Evolutionary conservation across 2,329 filamentous ascomycete genomes (phyloP).

Genomic region (Penicillium paneum): DNA sequence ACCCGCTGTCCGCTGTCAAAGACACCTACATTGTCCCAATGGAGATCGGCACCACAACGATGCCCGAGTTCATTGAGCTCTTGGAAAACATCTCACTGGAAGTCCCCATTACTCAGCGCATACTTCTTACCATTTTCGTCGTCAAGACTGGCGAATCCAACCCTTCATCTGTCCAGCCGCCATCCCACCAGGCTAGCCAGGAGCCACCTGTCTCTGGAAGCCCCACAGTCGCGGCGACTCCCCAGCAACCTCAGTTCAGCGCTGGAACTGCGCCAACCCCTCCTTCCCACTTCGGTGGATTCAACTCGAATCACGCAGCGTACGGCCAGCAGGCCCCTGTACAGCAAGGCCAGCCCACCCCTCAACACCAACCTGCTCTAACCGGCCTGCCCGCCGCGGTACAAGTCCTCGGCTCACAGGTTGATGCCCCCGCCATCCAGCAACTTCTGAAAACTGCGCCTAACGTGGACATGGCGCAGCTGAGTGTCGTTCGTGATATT

Average conservation of each 20-base stretch:
- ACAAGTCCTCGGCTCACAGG: conserved; percentile 62
- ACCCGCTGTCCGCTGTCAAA: conserved; percentile 69
- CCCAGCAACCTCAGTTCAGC: conserved; percentile 29
- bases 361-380: conserved; percentile 27
- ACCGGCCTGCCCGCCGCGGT: conserved; percentile 57
- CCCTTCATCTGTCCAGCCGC: conserved; percentile 39
- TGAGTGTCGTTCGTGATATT: conserved; percentile 69
- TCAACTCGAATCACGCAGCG: conserved; percentile 14
- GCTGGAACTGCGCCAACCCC: conserved; percentile 26
- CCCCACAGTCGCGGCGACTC: conserved; percentile 30
- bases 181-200: conserved; percentile 39
- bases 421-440: conserved; percentile 62
- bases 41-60: conserved; percentile 61
- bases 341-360: conserved; percentile 11
- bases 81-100: conserved; percentile 82
- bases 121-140: conserved; percentile 81
- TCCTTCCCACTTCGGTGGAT: conserved; percentile 18
- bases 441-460: conserved; percentile 68
- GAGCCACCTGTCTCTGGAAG: conserved; percentile 35
- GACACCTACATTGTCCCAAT: conserved; percentile 92
- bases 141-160: conserved; percentile 60
- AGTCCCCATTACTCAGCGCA: conserved; percentile 65
- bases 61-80: conserved; percentile 84
- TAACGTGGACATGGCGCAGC: conserved; percentile 67
- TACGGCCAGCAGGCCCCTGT: conserved; percentile 21